Evolutionary conservation across 1,139 yeast species (phyloP).

Genomic region (Citeromyces siamensis): DNA sequence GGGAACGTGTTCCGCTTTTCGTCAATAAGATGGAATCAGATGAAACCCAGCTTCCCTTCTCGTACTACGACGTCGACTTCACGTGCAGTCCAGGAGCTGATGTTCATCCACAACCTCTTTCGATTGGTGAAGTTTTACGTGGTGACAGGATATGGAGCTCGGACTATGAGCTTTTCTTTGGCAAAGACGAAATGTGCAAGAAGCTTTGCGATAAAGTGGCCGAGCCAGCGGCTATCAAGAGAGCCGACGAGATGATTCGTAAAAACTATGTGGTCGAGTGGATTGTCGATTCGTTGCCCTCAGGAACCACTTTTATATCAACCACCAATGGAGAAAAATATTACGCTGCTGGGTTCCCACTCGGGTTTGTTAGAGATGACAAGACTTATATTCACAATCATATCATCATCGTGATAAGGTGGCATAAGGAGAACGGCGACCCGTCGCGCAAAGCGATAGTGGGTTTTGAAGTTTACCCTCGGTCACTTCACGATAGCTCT

Average conservation of each 20-base stretch:
- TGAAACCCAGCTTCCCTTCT: conserved; percentile 63
- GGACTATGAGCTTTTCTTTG: conserved; percentile 50
- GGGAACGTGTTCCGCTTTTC: conserved; percentile 55
- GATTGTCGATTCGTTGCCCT: conserved; percentile 78
- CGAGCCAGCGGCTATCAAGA: conserved; percentile 31
- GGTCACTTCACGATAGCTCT: conserved; percentile 52
- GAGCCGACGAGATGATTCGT: conserved; percentile 51
- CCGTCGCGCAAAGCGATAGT: conserved; percentile 44
- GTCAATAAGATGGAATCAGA: conserved; percentile 77
- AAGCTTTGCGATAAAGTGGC: conserved; percentile 56
- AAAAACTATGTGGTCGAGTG: conserved; percentile 75
- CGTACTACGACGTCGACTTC: conserved; percentile 68
- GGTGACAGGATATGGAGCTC: conserved; percentile 79
- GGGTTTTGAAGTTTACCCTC: conserved; percentile 87
- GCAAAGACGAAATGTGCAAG: conserved; percentile 50
- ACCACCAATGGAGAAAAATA: conserved; percentile 31
- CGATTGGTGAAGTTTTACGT: conserved; percentile 64
- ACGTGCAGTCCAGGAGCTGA: conserved; percentile 57
- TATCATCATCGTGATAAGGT: conserved; percentile 68
- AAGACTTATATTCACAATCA: conserved; percentile 63
- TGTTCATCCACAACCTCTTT: conserved; percentile 49
- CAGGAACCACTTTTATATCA: conserved; percentile 75
- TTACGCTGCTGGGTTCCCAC: conserved; percentile 80
- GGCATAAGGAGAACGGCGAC: conserved; percentile 40
- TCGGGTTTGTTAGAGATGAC: conserved; percentile 56